Percentiles rank a stretch among this genome's conserved stretches.
phyloP scores from a whole-genome alignment of 768 basidiomycete genomes.

The Suillus subaureus region DNA sequence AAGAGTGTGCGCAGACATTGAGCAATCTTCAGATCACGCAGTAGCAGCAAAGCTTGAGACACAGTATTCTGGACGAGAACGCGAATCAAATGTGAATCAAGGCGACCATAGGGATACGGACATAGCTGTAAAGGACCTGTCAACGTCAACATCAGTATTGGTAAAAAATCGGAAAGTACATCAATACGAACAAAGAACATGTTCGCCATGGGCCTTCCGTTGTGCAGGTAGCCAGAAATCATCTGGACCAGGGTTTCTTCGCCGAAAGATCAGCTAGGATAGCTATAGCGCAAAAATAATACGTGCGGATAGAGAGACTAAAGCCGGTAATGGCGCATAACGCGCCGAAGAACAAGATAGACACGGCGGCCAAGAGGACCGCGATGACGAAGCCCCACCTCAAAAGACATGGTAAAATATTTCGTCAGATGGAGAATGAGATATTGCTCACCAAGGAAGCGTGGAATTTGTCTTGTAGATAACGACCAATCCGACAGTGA shows the following conservation, averaged over 20 bases:
- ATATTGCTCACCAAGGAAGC: constrained; percentile 53
- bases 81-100: not conserved
- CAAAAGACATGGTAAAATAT: not conserved
- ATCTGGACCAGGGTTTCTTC: constrained; percentile 36
- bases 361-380: constrained; percentile 51
- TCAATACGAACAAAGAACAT: constrained; percentile 36
- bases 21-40: constrained; percentile 56
- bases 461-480: constrained; percentile 57
- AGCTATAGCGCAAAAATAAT: not conserved
- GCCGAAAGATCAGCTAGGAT: not conserved
- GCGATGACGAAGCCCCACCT: constrained; percentile 56
- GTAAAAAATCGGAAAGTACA: constrained; percentile 10
- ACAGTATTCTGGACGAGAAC: not conserved
- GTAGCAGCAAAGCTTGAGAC: constrained; percentile 50
- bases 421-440: not conserved
- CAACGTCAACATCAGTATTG: constrained; percentile 43
- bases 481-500: constrained; percentile 55
- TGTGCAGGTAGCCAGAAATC: constrained; percentile 40
- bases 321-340: constrained; percentile 52
- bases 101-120: not conserved
- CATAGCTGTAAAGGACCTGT: constrained; percentile 42
- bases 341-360: constrained; percentile 55
- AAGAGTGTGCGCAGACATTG: constrained; percentile 20
- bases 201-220: constrained; percentile 44
- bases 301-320: constrained; percentile 21